Evolutionary conservation across 352 stramenopile species (phyloP), one percentile per base, ranked within the genome.

Genomic region (Phytopythium montanum): DNA sequence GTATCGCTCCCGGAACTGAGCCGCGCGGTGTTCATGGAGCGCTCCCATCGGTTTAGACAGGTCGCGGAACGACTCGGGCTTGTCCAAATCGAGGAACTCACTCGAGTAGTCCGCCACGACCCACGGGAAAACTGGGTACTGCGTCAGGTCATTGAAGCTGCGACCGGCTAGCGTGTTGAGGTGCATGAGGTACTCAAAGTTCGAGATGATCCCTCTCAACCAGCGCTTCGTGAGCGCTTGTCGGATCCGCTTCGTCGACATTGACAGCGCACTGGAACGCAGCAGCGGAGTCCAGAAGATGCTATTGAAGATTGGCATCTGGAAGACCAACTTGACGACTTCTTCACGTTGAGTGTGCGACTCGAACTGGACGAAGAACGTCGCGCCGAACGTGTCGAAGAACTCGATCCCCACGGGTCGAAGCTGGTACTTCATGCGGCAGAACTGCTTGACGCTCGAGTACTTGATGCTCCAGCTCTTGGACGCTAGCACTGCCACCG

Each of bases 111-210:
- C 88, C 13, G 81, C 69, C 12, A 99, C 64, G 1, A 99, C 72
- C 97, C 97, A 99, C 16, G 97, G 97, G 67, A 99, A 98, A 1
- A 93, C 92, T 4, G 97, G 97, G 66, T 99, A 99, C 70, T 99
- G 97, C 39, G 92, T 98, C n/a, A 99, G 92, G 59, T 99, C 96
- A 73, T 98, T 99, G 65, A 98, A 98, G 56, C 82, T 98, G 46
- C 97, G 72, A 4, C 97, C 97, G 4, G 94, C 97, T 9, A 99
- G 72, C 0, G 94, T 95, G 70, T 99, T 99, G 33, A 99, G 71
- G 67, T 98, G 84, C 52, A 98, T 96, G 19, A 99, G 70, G 66
- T 99, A 99, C 61, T 99, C 97, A 69, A 98, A 99, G 59, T 92
- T 94, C 1, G 81, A 90, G 19, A 94, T 85, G 0, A 54, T 55